Percentiles rank a stretch among this genome's conserved stretches.
phyloP scores from a whole-genome alignment of 83 land plant genomes.

The Isoetes engelmannii region DNA sequence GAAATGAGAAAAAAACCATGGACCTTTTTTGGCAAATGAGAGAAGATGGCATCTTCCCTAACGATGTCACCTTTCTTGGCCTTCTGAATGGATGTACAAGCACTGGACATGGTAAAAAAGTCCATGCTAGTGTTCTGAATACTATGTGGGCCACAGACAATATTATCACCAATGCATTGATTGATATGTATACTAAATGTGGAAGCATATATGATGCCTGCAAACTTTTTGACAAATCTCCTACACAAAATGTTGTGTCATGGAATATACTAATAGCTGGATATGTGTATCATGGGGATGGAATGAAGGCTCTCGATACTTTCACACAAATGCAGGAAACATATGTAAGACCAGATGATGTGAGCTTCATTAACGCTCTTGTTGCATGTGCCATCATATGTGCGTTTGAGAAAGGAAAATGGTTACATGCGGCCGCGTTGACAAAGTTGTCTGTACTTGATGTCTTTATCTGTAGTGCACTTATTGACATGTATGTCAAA shows the following conservation, averaged over 20 bases:
- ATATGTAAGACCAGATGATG: neutral
- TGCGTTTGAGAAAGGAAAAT: no score
- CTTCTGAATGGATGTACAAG: neutral
- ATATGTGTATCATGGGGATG: neutral
- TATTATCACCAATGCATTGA: neutral
- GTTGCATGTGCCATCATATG: no score
- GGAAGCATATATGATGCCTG: conserved; percentile 2
- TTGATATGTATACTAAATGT: conserved; percentile 3
- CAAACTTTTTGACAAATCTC: neutral
- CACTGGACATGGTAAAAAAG: neutral
- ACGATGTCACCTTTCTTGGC: neutral
- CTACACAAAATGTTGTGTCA: neutral
- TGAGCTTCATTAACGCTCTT: neutral
- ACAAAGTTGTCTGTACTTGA: neutral
- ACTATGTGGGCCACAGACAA: neutral
- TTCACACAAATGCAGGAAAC: neutral
- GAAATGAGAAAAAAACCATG: neutral
- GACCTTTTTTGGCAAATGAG: neutral
- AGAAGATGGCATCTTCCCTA: neutral
- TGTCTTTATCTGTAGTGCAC: neutral
- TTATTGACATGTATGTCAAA: neutral
- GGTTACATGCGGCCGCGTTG: no score
- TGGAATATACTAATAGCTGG: neutral
- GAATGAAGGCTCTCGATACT: neutral
- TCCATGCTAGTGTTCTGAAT: neutral